Percentiles rank a stretch among this genome's conserved stretches.
phyloP scores from a whole-genome alignment of 805 yeast species.

The Nakazawaea holstii region DNA sequence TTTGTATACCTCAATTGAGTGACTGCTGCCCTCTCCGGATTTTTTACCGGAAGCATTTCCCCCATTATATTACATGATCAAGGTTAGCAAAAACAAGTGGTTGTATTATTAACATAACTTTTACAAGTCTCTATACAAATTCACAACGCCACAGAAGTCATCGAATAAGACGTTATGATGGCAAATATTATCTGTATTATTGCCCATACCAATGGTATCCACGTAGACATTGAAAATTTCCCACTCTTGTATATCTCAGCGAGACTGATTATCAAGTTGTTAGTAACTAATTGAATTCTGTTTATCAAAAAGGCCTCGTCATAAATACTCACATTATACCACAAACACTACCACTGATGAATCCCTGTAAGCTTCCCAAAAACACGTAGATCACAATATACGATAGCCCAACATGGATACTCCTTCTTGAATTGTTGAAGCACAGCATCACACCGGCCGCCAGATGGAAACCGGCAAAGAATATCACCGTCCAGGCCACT shows the following conservation, averaged over 20 bases:
- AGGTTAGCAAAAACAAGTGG: too few relatives aligned
- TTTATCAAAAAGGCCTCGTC: too few relatives aligned
- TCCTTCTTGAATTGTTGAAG: conserved; percentile 37
- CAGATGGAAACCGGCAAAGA: conserved; percentile 57
- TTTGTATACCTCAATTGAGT: too few relatives aligned
- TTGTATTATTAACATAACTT: too few relatives aligned
- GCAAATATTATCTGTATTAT: conserved; percentile 62
- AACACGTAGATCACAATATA: conserved; percentile 42
- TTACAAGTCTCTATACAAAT: neutral
- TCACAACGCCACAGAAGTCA: conserved; percentile 31
- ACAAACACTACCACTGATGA: conserved; percentile 67
- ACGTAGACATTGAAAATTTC: conserved; percentile 81
- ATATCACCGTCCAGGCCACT: conserved; percentile 70
- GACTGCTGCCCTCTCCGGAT: too few relatives aligned
- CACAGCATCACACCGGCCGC: conserved; percentile 63
- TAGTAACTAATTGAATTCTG: too few relatives aligned
- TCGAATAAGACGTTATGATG: conserved; percentile 61
- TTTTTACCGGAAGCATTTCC: too few relatives aligned
- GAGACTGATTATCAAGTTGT: too few relatives aligned
- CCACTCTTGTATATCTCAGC: conserved; percentile 79
- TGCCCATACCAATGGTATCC: conserved; percentile 90
- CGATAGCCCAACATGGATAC: conserved; percentile 27
- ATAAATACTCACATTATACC: conserved; percentile 64
- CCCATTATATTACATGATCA: too few relatives aligned
- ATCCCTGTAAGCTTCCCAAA: conserved; percentile 59